These are phyloP conservation scores for Thelephora aurantiotincta DNA, from an alignment of 768 basidiomycete genomes.

Conservation along the genomic window DNA sequence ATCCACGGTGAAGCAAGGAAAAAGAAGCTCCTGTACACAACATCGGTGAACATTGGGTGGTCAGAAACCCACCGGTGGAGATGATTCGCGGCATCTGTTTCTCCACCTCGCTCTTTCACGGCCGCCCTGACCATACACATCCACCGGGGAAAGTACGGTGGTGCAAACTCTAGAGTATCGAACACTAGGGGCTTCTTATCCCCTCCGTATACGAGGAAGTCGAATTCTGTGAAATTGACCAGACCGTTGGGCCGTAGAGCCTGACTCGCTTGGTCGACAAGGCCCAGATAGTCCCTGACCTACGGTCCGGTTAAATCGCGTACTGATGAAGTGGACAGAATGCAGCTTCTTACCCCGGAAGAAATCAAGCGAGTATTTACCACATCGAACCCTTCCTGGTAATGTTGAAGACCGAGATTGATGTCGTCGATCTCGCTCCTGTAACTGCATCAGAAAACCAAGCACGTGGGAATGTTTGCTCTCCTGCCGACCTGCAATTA, in stretches of 20 bases:
- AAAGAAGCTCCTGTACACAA: conserved; percentile 46
- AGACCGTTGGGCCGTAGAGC: conserved; percentile 62
- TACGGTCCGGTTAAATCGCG: conserved; percentile 1
- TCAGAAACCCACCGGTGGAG: conserved; percentile 38
- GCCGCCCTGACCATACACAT: conserved; percentile 41
- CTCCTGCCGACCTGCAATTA: conserved; percentile 43
- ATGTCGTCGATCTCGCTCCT: conserved; percentile 80
- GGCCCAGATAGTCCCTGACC: conserved; percentile 52
- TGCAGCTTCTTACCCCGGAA: conserved; percentile 41
- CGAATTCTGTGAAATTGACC: conserved; percentile 52
- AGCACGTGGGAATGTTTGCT: not conserved
- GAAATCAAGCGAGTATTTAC: conserved; percentile 61
- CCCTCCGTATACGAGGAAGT: conserved; percentile 46
- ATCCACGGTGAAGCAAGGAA: conserved; percentile 44
- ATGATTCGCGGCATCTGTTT: conserved; percentile 45
- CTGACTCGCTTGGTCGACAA: conserved; percentile 54
- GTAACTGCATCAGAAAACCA: not conserved
- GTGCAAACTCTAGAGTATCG: conserved; percentile 10
- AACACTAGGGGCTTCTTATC: conserved; percentile 31
- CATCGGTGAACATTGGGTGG: conserved; percentile 44
- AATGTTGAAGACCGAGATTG: conserved; percentile 74
- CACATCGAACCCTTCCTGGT: conserved; percentile 64
- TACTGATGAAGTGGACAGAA: conserved; percentile 5
- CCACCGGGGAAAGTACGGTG: conserved; percentile 53
- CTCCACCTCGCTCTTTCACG: conserved; percentile 41